Conservation (phyloP, 768 basidiomycete species). For the Daedalea quercina region DNA sequence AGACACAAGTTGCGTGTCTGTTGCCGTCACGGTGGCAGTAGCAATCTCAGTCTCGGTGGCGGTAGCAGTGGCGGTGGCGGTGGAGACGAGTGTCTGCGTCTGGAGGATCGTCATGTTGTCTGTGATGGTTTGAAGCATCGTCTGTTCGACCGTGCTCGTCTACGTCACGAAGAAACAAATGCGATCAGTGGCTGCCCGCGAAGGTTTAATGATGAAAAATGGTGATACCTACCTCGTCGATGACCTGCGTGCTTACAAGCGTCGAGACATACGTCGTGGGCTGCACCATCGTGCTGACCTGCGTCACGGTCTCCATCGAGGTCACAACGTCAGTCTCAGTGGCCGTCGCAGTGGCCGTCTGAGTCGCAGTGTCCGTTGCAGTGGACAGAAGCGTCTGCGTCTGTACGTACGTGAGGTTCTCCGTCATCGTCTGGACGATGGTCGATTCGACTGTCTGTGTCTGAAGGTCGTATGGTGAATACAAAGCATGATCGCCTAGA, state of each 20-base stretch:
- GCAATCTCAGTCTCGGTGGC: slow-evolving; percentile 39
- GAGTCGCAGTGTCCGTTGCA: slow-evolving; percentile 18
- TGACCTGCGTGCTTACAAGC: slow-evolving; percentile 48
- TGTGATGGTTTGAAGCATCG: slow-evolving; percentile 45
- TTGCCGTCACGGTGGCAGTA: slow-evolving; percentile 37
- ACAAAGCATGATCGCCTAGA: background rate
- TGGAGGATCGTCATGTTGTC: slow-evolving; percentile 39
- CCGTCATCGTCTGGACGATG: slow-evolving; percentile 43
- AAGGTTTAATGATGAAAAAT: slow-evolving; percentile 1
- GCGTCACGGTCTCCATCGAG: slow-evolving; percentile 42
- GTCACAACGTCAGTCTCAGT: slow-evolving; percentile 50
- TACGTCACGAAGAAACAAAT: slow-evolving; percentile 15
- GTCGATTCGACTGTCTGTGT: slow-evolving; percentile 56
- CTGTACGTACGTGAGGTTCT: slow-evolving; percentile 40
- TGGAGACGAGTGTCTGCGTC: slow-evolving; percentile 44
- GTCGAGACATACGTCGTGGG: slow-evolving; percentile 55
- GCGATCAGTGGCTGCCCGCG: background rate
- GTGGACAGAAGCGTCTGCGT: slow-evolving; percentile 48
- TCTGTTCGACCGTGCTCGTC: slow-evolving; percentile 53
- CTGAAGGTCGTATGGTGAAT: slow-evolving; percentile 21
- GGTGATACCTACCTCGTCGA: slow-evolving; percentile 41
- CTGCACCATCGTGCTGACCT: slow-evolving; percentile 40
- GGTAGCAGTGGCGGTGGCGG: slow-evolving; percentile 16
- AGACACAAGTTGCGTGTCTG: slow-evolving; percentile 44
- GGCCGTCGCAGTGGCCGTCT: slow-evolving; percentile 37